Conservation (phyloP, 495 filamentous ascomycete genomes). For the Neurospora pannonica region DNA sequence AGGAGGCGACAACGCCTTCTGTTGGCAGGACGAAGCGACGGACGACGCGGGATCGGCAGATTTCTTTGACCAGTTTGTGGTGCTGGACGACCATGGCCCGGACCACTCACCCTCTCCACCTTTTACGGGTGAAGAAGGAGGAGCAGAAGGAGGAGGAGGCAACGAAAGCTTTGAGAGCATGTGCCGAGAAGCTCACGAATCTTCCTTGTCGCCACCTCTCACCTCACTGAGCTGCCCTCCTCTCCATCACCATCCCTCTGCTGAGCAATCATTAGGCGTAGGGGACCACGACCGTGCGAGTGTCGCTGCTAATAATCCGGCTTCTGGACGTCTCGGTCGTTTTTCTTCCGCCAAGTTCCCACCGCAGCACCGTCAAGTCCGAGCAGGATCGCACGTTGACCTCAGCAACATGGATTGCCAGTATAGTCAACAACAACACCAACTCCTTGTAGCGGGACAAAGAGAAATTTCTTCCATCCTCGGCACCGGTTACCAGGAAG, state of each 20-base stretch:
- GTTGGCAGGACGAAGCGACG: constrained; percentile 23
- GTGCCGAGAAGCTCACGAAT: constrained; percentile 7
- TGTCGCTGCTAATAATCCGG: neutral
- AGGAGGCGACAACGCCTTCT: constrained; percentile 23
- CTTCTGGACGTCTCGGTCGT: neutral
- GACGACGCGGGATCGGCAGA: constrained; percentile 27
- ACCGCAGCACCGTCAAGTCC: neutral
- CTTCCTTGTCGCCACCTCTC: constrained; percentile 12
- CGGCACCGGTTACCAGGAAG: constrained; percentile 3
- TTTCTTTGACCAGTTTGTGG: constrained; percentile 40
- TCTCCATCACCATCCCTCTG: neutral
- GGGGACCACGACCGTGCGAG: neutral
- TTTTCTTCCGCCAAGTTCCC: neutral
- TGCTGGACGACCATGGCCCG: constrained; percentile 24
- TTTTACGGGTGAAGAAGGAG: neutral
- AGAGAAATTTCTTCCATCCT: neutral
- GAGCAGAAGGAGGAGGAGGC: constrained; percentile 6
- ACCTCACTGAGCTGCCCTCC: neutral
- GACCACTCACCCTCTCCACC: constrained; percentile 12
- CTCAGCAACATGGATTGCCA: neutral
- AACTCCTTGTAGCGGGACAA: neutral
- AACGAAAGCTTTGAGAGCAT: constrained; percentile 8
- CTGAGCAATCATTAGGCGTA: neutral
- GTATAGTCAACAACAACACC: constrained; percentile 1
- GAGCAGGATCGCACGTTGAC: neutral